phyloP scores from a whole-genome alignment of 2,329 filamentous ascomycete species.

The Exophiala lecanii-corni region DNA sequence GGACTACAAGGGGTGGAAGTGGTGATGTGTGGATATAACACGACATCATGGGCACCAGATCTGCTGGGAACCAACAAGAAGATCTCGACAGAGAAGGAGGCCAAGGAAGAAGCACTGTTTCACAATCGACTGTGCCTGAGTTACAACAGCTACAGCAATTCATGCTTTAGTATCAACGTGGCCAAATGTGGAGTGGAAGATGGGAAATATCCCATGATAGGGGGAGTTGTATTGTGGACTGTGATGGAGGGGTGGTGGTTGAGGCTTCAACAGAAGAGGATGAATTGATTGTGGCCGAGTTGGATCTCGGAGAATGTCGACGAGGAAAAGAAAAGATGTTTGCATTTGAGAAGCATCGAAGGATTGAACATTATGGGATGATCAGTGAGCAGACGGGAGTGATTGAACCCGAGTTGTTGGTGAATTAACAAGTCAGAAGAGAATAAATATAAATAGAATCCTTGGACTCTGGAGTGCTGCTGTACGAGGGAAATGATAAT shows the following conservation, averaged over 20 bases:
- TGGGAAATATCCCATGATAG: conserved; percentile 48
- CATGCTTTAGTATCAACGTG: conserved; percentile 47
- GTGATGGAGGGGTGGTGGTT: conserved; percentile 48
- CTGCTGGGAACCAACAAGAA: conserved; percentile 39
- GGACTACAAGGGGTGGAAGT: conserved; percentile 50
- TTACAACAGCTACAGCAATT: conserved; percentile 51
- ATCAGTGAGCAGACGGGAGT: conserved; percentile 31
- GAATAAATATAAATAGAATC: neutral
- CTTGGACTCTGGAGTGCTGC: too few species aligned
- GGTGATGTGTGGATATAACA: conserved; percentile 50
- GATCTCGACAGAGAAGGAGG: conserved; percentile 41
- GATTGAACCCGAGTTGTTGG: conserved; percentile 36
- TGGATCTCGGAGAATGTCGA: conserved; percentile 46
- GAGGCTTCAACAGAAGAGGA: conserved; percentile 46
- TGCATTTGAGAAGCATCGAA: conserved; percentile 31
- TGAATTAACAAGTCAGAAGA: too few species aligned
- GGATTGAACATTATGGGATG: conserved; percentile 30
- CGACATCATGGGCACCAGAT: conserved; percentile 46
- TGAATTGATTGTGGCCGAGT: conserved; percentile 49
- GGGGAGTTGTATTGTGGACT: conserved; percentile 46
- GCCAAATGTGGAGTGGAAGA: conserved; percentile 51
- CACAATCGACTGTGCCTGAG: conserved; percentile 51
- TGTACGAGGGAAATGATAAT: too few species aligned
- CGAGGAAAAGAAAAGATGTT: conserved; percentile 46
- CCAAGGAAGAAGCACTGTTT: conserved; percentile 46